Percentiles rank a stretch among this genome's conserved stretches.
Conservation (phyloP, 768 basidiomycete species). For the Pulveroboletus sp. region DNA sequence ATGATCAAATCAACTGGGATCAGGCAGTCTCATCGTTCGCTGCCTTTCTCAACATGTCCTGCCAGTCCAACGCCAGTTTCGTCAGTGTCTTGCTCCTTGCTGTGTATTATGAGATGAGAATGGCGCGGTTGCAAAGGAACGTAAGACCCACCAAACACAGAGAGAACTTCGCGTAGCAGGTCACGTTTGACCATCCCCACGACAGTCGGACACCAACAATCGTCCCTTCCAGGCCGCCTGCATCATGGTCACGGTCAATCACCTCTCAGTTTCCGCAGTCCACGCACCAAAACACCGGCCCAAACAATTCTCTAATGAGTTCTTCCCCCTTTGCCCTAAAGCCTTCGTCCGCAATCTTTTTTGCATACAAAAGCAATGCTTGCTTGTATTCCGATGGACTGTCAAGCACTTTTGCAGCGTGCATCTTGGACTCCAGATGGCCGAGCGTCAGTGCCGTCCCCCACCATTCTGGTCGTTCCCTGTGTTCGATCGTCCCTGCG, state of each 20-base stretch:
- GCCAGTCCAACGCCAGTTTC: slow-evolving; percentile 76
- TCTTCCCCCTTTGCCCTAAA: slow-evolving; percentile 88
- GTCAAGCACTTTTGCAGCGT: slow-evolving; percentile 68
- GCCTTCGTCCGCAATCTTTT: slow-evolving; percentile 84
- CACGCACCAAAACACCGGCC: slow-evolving; percentile 84
- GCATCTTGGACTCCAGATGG: slow-evolving; percentile 80
- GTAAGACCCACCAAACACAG: slow-evolving; percentile 63
- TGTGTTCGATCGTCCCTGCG: slow-evolving; percentile 33
- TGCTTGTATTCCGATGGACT: slow-evolving; percentile 84
- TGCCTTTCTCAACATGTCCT: slow-evolving; percentile 69
- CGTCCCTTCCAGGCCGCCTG: slow-evolving; percentile 65
- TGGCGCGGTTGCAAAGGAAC: neutral
- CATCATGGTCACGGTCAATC: neutral
- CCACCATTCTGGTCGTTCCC: slow-evolving; percentile 73
- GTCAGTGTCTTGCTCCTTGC: slow-evolving; percentile 71
- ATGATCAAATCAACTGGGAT: neutral
- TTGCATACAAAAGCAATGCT: slow-evolving; percentile 70
- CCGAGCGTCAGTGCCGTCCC: slow-evolving; percentile 76
- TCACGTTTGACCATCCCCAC: slow-evolving; percentile 77
- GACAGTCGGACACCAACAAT: slow-evolving; percentile 62
- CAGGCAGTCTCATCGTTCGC: slow-evolving; percentile 42
- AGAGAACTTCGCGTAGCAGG: slow-evolving; percentile 73
- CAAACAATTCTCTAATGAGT: slow-evolving; percentile 82
- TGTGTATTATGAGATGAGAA: slow-evolving; percentile 27
- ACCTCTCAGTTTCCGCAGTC: neutral